Base-by-base conservation (phyloP, 73 alveolate genomes). In the Urostyla sp. region DNA sequence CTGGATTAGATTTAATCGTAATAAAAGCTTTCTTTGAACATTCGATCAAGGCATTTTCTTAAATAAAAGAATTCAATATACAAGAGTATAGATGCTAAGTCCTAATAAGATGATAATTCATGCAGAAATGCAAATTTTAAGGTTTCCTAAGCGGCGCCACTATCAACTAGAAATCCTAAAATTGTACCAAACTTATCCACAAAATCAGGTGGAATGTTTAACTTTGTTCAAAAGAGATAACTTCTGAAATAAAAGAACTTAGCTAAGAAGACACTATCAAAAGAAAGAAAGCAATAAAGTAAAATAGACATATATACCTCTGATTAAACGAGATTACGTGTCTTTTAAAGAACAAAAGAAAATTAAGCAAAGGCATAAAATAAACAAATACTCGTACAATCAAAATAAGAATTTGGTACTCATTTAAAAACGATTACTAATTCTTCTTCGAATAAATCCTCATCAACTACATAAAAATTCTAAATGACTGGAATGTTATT, bases 181-280 rank as follows among this genome's bases (percentile, higher is more conserved):
- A 63, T 63, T 2, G 44, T 43, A 24, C 79, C 79, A 3, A 63
- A 63, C 35, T 16, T 63, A 44, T 28, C 37, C 7, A 63, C 79
- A n/a, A 63, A 63, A 23, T 38, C 61, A 3, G 79, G 79, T 3
- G 79, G 79, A 13, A 60, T 63, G 4, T 43, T 43, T 26, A 63
- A 63, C 23, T 8, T 43, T 2, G 44, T 43, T 26, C 20, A 5
- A 37, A 37, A 38, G 24, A 10, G 50, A 63, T 4, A 48, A 35
- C 20, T 5, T 27, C 5, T 27, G 31, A 23, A 36, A 13, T 40
- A 63, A 37, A 35, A 36, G 30, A 43, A 63, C 61, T 40, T 15
- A 40, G 51, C 51, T 63, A 57, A 38, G 79, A 63, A 20, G 79
- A 63, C 23, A 63, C 79, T 10, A 35, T 63, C 31, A 63, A 37